Evolutionary conservation across 805 yeast species (phyloP).

Genomic region (Monosporozyma solicola): DNA sequence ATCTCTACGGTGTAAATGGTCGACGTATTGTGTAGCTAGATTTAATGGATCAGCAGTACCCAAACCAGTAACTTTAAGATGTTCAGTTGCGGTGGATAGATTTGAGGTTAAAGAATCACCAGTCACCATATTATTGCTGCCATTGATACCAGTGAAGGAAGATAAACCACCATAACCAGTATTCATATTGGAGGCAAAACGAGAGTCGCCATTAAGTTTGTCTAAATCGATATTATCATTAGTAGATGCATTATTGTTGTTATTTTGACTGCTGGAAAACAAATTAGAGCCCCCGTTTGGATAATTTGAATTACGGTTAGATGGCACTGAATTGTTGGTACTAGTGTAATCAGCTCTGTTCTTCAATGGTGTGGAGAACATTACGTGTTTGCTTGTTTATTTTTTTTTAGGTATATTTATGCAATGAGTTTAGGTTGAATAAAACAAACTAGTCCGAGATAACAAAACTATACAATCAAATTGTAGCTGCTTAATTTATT

Average conservation of each 20-base stretch:
- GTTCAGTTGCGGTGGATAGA: conserved; percentile 19
- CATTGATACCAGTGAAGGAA: neutral
- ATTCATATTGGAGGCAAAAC: neutral
- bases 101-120: neutral
- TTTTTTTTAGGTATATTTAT: neutral
- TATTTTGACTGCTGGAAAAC: conserved; percentile 6
- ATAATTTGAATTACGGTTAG: neutral
- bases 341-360: conserved; percentile 23
- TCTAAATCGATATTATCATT: neutral
- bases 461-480: neutral
- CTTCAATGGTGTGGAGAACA: conserved; percentile 30
- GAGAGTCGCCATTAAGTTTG: neutral
- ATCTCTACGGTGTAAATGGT: conserved; percentile 49
- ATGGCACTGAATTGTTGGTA: conserved; percentile 13
- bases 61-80: conserved; percentile 25
- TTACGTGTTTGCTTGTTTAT: conserved; percentile 1
- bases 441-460: neutral
- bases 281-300: neutral
- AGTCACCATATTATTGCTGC: neutral
- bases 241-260: neutral
- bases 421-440: neutral
- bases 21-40: conserved; percentile 56
- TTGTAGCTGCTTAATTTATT: neutral
- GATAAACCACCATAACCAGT: neutral
- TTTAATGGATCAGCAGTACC: conserved; percentile 34